Evolutionary conservation across 1,284 basidiomycete genomes (phyloP).

Genomic region (Cystobasidiaceae sp.): DNA sequence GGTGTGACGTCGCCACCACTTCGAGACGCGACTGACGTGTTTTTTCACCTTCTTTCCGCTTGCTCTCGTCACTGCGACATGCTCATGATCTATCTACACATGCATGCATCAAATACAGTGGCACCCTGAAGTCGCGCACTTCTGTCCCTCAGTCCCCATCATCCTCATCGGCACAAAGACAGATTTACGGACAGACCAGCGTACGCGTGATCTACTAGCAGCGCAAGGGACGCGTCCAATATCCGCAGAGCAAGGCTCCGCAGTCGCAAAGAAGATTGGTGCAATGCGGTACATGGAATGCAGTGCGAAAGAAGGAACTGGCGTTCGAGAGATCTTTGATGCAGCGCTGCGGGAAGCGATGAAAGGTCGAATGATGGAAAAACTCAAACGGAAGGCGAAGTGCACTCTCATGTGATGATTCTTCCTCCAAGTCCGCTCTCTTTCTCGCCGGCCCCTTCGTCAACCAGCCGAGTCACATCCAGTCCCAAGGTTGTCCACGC

Average conservation of each 20-base stretch:
- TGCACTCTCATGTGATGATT: slow-evolving; percentile 24
- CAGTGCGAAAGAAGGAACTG: slow-evolving; percentile 80
- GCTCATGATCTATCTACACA: neutral
- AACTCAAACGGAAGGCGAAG: slow-evolving; percentile 16
- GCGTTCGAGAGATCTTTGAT: slow-evolving; percentile 88
- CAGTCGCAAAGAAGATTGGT: slow-evolving; percentile 80
- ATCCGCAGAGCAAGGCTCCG: slow-evolving; percentile 71
- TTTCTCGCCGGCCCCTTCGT: neutral
- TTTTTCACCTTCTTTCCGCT: neutral
- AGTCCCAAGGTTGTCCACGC: neutral
- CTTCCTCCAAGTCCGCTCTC: no score
- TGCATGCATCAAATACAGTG: slow-evolving; percentile 54
- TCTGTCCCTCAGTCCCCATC: slow-evolving; percentile 78
- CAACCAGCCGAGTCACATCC: neutral
- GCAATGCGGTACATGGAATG: slow-evolving; percentile 86
- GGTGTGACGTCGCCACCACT: no score
- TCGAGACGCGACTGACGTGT: neutral
- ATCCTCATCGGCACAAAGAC: slow-evolving; percentile 91
- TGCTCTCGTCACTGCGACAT: neutral
- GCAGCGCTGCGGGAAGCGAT: slow-evolving; percentile 53
- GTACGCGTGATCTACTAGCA: slow-evolving; percentile 71
- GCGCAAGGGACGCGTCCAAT: slow-evolving; percentile 78
- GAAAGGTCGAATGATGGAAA: slow-evolving; percentile 29
- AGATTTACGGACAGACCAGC: slow-evolving; percentile 71
- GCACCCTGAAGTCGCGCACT: slow-evolving; percentile 91